Percentiles rank a stretch among this genome's conserved stretches.
phyloP scores from a whole-genome alignment of 345 rosid species.

The Eucalyptus polybractea region DNA sequence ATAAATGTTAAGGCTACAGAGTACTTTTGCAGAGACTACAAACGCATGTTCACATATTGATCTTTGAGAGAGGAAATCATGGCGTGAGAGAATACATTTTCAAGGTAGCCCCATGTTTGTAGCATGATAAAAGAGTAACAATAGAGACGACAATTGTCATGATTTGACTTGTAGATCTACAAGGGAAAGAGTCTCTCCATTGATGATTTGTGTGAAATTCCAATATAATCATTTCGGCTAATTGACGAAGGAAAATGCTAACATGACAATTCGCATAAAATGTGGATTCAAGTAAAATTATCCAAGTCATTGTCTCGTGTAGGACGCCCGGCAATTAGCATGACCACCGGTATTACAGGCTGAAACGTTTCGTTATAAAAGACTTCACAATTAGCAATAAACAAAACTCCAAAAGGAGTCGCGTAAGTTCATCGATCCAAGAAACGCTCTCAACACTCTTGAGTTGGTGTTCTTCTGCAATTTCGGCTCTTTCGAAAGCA shows the following conservation, averaged over 20 bases:
- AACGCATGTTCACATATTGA: too few species aligned
- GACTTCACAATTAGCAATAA: neutral
- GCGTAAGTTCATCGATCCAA: neutral
- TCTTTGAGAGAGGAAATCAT: neutral
- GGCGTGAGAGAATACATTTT: neutral
- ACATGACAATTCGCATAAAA: too few species aligned
- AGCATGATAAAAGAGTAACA: neutral
- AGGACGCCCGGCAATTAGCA: neutral
- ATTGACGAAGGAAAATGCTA: too few species aligned
- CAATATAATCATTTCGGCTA: too few species aligned
- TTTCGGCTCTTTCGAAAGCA: neutral
- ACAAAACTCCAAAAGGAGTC: neutral
- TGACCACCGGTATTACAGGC: neutral
- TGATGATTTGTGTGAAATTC: too few species aligned
- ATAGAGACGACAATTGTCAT: neutral
- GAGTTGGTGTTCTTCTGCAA: neutral
- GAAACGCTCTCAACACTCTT: neutral
- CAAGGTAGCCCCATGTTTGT: neutral
- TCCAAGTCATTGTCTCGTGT: too few species aligned
- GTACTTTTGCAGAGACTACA: neutral
- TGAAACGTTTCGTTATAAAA: neutral
- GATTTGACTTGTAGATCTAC: neutral
- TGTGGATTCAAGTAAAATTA: too few species aligned
- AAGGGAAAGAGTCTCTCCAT: too few species aligned
- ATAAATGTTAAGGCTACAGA: too few species aligned